Base-by-base conservation (phyloP, 306 rosid species). In the Calophaca sinica region DNA sequence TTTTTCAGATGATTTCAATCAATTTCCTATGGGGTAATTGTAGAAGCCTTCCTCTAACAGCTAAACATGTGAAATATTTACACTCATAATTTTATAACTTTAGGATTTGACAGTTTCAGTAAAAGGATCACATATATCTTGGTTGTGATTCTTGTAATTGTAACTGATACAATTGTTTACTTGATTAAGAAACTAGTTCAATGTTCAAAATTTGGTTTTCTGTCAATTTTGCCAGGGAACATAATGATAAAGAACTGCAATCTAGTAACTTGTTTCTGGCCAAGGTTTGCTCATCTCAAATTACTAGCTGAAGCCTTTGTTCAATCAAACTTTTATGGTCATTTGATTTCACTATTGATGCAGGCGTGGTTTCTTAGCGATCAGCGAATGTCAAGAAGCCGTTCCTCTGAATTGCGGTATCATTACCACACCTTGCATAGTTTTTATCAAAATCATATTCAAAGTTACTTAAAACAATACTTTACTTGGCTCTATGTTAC, bases 301-400 rank as follows among this genome's bases (percentile, higher is more conserved):
- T 68, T 62, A 36, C 44, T 60, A 75, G 41, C 53, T 14, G 15
- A 80, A 77, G 13, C 62, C 54, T 79, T 46, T 5, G 59, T 73
- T 63, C 39, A 14, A 73, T 33, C 51, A 49, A 78, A 79, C 31
- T 59, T 72, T 79, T 73, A 50, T 77, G 39, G 8, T 67, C 70
- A 45, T 59, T 72, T 78, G 35, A 82, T 64, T 53, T 72, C 72
- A 74, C 2, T 38, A 5, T 65, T 53, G 9, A 62, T 70, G 85
- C 89, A 93, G 97, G 96, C 97, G 7, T 93, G 98, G 98, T 91
- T 91, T 84, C 92, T 91, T 32, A 91, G 88, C 73, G 86, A 92
- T 80, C 97, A 91, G 64, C 84, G 97, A 10, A 85, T 91, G 90
- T 88, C 98, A 62, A 86, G 98, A 88, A 93, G 98, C 82, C 90